phyloP scores from a whole-genome alignment of 257 asterid genomes.

The Solanum neorickii region DNA sequence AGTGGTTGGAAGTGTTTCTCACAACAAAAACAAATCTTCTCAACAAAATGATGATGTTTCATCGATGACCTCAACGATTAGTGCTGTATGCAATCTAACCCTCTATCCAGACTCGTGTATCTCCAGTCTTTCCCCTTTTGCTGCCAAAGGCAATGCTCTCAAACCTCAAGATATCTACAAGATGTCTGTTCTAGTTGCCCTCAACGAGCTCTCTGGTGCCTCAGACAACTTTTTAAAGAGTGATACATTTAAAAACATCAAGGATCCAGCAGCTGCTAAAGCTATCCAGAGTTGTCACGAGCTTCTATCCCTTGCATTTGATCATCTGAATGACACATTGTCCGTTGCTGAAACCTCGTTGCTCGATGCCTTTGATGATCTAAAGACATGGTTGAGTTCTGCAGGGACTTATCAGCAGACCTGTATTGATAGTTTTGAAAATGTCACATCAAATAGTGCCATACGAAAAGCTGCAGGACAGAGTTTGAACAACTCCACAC shows the following conservation, averaged over 20 bases:
- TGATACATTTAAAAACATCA: constrained; percentile 13
- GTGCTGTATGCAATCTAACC: constrained; percentile 29
- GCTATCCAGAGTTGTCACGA: constrained; percentile 43
- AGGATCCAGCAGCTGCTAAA: constrained; percentile 17
- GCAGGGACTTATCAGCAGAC: constrained; percentile 68
- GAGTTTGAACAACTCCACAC: constrained; percentile 33
- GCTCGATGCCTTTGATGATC: constrained; percentile 26
- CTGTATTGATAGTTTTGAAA: constrained; percentile 46
- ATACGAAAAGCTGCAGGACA: background rate
- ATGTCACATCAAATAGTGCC: background rate
- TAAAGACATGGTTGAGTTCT: constrained; percentile 73
- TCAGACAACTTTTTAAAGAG: constrained; percentile 15
- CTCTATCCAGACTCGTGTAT: constrained; percentile 47
- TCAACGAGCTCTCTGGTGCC: constrained; percentile 35
- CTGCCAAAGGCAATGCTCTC: constrained; percentile 14
- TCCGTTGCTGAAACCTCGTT: constrained; percentile 13
- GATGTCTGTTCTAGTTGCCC: constrained; percentile 37
- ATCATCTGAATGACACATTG: constrained; percentile 46
- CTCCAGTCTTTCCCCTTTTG: constrained; percentile 30
- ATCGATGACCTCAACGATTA: constrained; percentile 16
- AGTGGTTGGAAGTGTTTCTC: constrained; percentile 42
- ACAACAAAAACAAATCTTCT: constrained; percentile 10
- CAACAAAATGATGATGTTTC: background rate
- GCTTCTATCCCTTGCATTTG: constrained; percentile 38
- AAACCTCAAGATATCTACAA: constrained; percentile 33